phyloP scores from a whole-genome alignment of 306 rosid genomes.

The barrel medic (Medicago truncatula) region DNA sequence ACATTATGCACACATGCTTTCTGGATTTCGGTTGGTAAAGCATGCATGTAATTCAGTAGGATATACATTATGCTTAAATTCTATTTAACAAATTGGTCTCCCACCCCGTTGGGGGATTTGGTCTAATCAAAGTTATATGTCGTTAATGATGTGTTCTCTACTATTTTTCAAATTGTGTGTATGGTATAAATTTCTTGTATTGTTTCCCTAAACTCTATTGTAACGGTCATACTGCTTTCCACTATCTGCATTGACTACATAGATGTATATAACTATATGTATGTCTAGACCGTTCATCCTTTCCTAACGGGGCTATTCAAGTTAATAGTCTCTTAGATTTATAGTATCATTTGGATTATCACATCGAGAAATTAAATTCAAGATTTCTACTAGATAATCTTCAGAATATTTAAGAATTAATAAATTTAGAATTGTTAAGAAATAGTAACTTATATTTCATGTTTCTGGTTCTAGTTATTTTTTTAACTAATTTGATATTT shows the following conservation, averaged over 20 bases:
- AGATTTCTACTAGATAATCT: slow-evolving; percentile 15
- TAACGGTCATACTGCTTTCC: no score
- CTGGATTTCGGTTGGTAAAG: neutral
- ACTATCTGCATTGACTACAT: no score
- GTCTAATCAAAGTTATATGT: neutral
- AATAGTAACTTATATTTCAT: neutral
- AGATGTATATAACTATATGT: no score
- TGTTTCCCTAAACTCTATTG: no score
- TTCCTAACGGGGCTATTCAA: slow-evolving; percentile 10
- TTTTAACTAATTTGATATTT: slow-evolving; percentile 36
- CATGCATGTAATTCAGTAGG: slow-evolving; percentile 15
- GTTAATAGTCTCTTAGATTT: slow-evolving; percentile 8
- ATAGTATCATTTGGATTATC: slow-evolving; percentile 11
- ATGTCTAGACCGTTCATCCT: neutral
- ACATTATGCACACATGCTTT: no score
- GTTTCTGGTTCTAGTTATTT: neutral
- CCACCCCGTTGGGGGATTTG: neutral
- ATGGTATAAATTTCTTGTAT: no score
- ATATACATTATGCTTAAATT: neutral
- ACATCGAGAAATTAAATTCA: slow-evolving; percentile 18
- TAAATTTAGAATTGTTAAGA: neutral
- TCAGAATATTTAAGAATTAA: neutral
- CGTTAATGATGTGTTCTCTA: no score
- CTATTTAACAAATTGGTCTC: neutral
- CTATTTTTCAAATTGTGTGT: no score